Evolutionary conservation across 176 grass and related monocot genomes (phyloP), one percentile per base, ranked within the genome.

Genomic region (Typha latifolia): DNA sequence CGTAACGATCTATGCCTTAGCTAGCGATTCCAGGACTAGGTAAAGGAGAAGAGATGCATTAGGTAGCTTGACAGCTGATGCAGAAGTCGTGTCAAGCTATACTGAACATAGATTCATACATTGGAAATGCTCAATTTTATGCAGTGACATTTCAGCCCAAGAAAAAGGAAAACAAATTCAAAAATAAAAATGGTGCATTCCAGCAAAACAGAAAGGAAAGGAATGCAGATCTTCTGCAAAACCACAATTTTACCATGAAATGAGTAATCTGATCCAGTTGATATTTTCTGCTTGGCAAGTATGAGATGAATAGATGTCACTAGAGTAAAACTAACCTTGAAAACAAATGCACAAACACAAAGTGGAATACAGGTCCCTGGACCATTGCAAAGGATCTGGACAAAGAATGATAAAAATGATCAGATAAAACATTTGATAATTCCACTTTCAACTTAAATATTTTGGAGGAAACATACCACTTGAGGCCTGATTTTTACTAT

Each of bases 301-400:
- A 74, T 48, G n/a, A 21, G 66, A 62, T 63, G 15, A 43, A 16
- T 62, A 65, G 32, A 51, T 70, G n/a, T 48, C 49, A 73, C 16
- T 18, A 48, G 20, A 47, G 3, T 43, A 59, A 20, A 43, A 37
- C 63, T 6, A 80, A 97, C 93, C 94, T 92, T 92, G 5, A 90
- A 67, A 78, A 97, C 4, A 16, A 86, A 97, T 62, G 94, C 88
- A 62, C 75, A 92, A 23, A 68, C 62, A 78, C 94, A 97, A 3
- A 97, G 74, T 52, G 94, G 85, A 73, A 97, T 83, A 76, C 85
- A 92, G 49, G 94, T 93, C 48, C 89, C 85, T 62, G 94, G 94
- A 75, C 94, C 89, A 78, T 97, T 93, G 62, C 94, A 97, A 68
- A 97, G 86, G 65, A 93, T 90, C 94, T 97, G 67, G 13, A 77